A percentile compares a stretch with the other conserved stretches of the same genome.
Evolutionary conservation across 176 grass and related monocot species (phyloP).

Genomic region (Lolium perenne): DNA sequence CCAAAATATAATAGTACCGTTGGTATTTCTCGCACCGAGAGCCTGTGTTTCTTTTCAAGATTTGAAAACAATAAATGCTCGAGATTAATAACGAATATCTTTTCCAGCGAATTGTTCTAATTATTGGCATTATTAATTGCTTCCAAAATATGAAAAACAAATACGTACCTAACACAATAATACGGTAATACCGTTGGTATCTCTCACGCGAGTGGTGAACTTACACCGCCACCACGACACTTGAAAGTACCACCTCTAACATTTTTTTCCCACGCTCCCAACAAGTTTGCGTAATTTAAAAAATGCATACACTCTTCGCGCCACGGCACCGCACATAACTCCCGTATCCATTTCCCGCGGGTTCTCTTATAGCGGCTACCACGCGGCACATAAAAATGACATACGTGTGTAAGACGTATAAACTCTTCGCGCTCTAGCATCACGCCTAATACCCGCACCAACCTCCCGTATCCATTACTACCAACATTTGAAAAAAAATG

Average conservation of each 20-base stretch:
- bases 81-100: not conserved
- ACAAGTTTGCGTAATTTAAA: not conserved
- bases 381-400: too few species aligned
- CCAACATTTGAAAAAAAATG: too few species aligned
- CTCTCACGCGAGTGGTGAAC: not conserved
- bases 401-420: too few species aligned
- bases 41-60: not conserved
- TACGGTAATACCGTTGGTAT: not conserved
- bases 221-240: not conserved
- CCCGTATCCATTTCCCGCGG: not conserved
- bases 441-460: too few species aligned
- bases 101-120: not conserved
- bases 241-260: not conserved
- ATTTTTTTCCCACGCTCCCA: fast-evolving
- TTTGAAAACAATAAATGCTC: not conserved
- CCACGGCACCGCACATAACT: not conserved
- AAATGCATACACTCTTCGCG: not conserved
- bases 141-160: not conserved
- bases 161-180: not conserved
- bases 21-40: too few species aligned
- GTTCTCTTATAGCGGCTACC: too few species aligned
- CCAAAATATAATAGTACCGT: not conserved
- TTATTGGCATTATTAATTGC: not conserved
- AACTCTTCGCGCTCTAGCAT: too few species aligned
- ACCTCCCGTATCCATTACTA: too few species aligned